Conservation (phyloP, 2,329 filamentous ascomycete species). For the Sclerotiophoma versabilis region DNA sequence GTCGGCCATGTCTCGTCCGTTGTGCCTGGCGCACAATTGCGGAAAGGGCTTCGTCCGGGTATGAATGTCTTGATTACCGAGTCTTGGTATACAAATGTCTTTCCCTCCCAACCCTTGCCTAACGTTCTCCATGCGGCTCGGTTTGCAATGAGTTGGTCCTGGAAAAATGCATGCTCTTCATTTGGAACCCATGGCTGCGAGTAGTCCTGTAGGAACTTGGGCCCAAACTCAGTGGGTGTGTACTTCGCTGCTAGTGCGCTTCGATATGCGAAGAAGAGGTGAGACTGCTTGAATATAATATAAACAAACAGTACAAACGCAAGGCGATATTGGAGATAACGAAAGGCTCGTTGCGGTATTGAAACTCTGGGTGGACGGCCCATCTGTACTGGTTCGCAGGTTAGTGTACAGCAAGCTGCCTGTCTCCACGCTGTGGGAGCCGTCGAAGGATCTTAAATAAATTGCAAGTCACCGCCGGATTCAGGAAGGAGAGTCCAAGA, state of each 20-base stretch:
- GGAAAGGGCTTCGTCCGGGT: constrained; percentile 32
- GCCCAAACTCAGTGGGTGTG: constrained; percentile 25
- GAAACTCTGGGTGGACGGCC: not conserved
- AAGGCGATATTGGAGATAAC: constrained; percentile 21
- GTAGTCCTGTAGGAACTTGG: not conserved
- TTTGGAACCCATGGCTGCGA: constrained; percentile 5
- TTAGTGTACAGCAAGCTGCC: not conserved
- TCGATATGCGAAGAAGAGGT: constrained; percentile 26
- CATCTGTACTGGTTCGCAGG: not conserved
- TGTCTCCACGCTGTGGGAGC: not conserved
- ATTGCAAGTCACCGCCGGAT: not conserved
- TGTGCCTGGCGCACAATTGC: constrained; percentile 30
- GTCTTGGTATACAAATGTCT: constrained; percentile 28
- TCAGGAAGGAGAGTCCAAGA: not conserved
- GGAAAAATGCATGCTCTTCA: constrained; percentile 17
- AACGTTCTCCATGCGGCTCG: constrained; percentile 28
- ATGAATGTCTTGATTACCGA: constrained; percentile 39
- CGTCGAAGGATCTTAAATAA: not conserved
- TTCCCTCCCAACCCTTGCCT: constrained; percentile 36
- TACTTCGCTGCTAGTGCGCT: constrained; percentile 32
- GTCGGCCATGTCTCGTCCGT: constrained; percentile 30
- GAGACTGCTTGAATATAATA: constrained; percentile 27
- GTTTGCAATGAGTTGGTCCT: constrained; percentile 29
- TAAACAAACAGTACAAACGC: constrained; percentile 23
- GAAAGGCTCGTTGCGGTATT: constrained; percentile 5